A percentile compares a stretch with the other conserved stretches of the same genome.
phyloP scores from a whole-genome alignment of 192 early-diverging fungal genomes.

The Jimgerdemannia lactiflua region DNA sequence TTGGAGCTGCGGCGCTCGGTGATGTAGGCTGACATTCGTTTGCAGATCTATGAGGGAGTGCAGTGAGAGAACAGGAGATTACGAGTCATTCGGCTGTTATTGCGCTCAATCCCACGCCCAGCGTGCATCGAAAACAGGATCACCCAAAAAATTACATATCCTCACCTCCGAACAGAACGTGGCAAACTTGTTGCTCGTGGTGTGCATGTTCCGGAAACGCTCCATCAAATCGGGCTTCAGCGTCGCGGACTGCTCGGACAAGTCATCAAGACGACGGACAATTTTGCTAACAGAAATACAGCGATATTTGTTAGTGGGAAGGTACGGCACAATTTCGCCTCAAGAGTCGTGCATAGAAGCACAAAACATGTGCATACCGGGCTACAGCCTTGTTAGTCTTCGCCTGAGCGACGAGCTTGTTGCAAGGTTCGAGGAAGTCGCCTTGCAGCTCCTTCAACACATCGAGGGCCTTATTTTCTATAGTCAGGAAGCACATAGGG shows the following conservation, averaged over 20 bases:
- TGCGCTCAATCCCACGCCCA: too few species aligned
- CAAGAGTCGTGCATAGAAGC: neutral
- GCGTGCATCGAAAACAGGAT: too few species aligned
- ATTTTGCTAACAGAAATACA: constrained; percentile 46
- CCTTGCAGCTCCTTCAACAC: constrained; percentile 38
- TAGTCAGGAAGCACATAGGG: constrained; percentile 1
- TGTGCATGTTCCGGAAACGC: constrained; percentile 44
- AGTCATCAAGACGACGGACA: constrained; percentile 61
- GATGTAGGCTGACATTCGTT: constrained; percentile 39
- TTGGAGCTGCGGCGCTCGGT: constrained; percentile 43
- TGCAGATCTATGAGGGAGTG: constrained; percentile 17
- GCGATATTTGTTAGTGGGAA: neutral
- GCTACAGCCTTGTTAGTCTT: constrained; percentile 57
- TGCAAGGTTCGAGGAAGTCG: constrained; percentile 43
- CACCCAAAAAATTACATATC: constrained; percentile 14
- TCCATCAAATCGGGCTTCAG: constrained; percentile 43
- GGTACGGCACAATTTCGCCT: neutral
- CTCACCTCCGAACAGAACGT: constrained; percentile 44
- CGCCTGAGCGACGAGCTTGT: constrained; percentile 31
- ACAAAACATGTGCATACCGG: constrained; percentile 25
- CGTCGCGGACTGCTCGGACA: constrained; percentile 40
- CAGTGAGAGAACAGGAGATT: too few species aligned
- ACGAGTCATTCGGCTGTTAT: neutral
- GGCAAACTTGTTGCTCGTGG: constrained; percentile 43
- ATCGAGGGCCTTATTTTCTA: constrained; percentile 37